Conservation (phyloP, 2,329 filamentous ascomycete genomes). For the Metarhizium guizhouense region DNA sequence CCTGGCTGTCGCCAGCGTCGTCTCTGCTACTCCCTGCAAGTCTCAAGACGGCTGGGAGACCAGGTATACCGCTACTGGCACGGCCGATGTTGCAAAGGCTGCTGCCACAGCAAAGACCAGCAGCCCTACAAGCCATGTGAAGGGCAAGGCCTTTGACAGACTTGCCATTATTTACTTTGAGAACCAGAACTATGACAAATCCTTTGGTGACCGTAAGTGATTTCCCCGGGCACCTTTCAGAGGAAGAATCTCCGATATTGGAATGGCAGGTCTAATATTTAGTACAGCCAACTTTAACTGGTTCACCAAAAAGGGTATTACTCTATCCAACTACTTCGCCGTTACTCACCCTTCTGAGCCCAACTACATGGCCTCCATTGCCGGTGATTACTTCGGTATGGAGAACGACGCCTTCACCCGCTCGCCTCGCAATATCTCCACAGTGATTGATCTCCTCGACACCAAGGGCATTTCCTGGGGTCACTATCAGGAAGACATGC, state of each 20-base stretch:
- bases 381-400: slow-evolving; percentile 68
- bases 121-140: slow-evolving; percentile 53
- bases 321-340: slow-evolving; percentile 36
- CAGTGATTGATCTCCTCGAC: slow-evolving; percentile 61
- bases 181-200: slow-evolving; percentile 62
- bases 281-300: slow-evolving; percentile 17
- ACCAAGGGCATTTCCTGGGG: slow-evolving; percentile 57
- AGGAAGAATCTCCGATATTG: neutral
- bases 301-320: slow-evolving; percentile 22
- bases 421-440: slow-evolving; percentile 52
- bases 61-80: slow-evolving; percentile 41
- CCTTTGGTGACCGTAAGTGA: slow-evolving; percentile 49
- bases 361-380: slow-evolving; percentile 62
- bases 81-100: slow-evolving; percentile 42
- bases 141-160: slow-evolving; percentile 64
- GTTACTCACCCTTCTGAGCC: slow-evolving; percentile 67
- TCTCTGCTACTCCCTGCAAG: slow-evolving; percentile 12
- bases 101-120: slow-evolving; percentile 51
- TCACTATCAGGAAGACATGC: slow-evolving; percentile 70
- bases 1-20: slow-evolving; percentile 18
- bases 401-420: slow-evolving; percentile 56
- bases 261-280: neutral
- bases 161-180: slow-evolving; percentile 69
- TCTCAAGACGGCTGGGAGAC: slow-evolving; percentile 23
- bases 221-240: neutral